phyloP scores from a whole-genome alignment of 176 grass and related monocot genomes.

The Hsuehochloa calcarea region DNA sequence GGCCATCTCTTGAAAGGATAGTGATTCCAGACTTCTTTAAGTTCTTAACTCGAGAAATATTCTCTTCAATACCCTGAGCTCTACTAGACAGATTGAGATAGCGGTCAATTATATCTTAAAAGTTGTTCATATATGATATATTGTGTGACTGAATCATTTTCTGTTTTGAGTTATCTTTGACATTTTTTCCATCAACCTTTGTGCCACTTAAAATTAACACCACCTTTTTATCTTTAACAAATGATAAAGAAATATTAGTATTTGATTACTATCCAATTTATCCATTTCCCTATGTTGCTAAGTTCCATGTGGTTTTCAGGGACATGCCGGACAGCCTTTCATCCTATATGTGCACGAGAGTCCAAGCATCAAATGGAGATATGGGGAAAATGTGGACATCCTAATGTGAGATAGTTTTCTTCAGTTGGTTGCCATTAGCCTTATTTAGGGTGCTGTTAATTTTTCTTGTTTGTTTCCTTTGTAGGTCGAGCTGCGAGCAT shows the following conservation, averaged over 20 bases:
- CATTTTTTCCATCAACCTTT: conserved; percentile 6
- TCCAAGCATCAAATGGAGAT: conserved; percentile 98
- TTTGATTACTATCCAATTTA: conserved; percentile 1
- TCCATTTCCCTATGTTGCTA: background rate
- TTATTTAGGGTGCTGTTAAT: conserved; percentile 23
- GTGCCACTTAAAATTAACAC: background rate
- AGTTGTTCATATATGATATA: conserved; percentile 12
- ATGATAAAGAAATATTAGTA: background rate
- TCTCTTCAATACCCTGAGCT: background rate
- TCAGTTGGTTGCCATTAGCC: conserved; percentile 9
- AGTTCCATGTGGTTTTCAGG: conserved; percentile 48
- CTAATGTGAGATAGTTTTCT: conserved; percentile 69
- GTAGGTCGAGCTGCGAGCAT: conserved; percentile 91
- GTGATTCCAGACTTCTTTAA: background rate
- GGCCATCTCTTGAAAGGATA: background rate
- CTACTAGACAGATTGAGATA: conserved; percentile 17
- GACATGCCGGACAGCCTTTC: conserved; percentile 83
- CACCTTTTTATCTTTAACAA: background rate
- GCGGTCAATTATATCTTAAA: conserved; percentile 15
- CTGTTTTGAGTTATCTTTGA: conserved; percentile 17
- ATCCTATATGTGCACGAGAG: conserved; percentile 95
- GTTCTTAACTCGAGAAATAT: background rate
- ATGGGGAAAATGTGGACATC: conserved; percentile 82
- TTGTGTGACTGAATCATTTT: conserved; percentile 14
- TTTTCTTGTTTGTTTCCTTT: conserved; percentile 33